These are phyloP conservation scores for Xylariaceae sp. DNA, from an alignment of 2,329 filamentous ascomycete species.

Conservation along the genomic window DNA sequence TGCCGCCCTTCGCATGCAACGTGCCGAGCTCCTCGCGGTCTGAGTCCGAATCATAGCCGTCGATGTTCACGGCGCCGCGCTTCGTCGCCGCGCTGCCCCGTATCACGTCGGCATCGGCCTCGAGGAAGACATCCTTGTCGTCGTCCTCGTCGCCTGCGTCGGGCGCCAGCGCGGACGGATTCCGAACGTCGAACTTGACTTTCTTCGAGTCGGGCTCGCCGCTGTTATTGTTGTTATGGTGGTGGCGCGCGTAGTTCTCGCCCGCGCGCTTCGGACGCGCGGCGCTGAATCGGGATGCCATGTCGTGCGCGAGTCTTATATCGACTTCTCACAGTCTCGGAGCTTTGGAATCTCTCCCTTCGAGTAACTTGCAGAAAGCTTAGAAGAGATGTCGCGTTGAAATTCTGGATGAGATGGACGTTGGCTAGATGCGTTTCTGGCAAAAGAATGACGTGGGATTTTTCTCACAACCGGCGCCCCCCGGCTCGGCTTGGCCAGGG, in stretches of 20 bases:
- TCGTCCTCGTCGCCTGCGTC: conserved; percentile 55
- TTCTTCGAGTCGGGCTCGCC: conserved; percentile 58
- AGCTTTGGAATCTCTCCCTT: no score
- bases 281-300: conserved; percentile 56
- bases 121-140: conserved; percentile 60
- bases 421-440: background rate
- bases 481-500: background rate
- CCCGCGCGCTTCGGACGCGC: conserved; percentile 78
- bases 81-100: conserved; percentile 73
- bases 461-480: conserved; percentile 3
- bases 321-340: no score
- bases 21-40: conserved; percentile 61
- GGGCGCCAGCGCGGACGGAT: conserved; percentile 84
- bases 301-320: conserved; percentile 26
- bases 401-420: no score
- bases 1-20: conserved; percentile 24
- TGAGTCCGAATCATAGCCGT: conserved; percentile 94
- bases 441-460: conserved; percentile 26
- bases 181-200: conserved; percentile 88
- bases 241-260: conserved; percentile 72
- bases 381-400: no score
- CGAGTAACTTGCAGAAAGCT: no score
- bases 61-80: conserved; percentile 90
- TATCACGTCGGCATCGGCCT: conserved; percentile 92
- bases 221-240: conserved; percentile 39